These are phyloP conservation scores for Syzygium jambos DNA, from an alignment of 345 rosid genomes.

Conservation along the genomic window DNA sequence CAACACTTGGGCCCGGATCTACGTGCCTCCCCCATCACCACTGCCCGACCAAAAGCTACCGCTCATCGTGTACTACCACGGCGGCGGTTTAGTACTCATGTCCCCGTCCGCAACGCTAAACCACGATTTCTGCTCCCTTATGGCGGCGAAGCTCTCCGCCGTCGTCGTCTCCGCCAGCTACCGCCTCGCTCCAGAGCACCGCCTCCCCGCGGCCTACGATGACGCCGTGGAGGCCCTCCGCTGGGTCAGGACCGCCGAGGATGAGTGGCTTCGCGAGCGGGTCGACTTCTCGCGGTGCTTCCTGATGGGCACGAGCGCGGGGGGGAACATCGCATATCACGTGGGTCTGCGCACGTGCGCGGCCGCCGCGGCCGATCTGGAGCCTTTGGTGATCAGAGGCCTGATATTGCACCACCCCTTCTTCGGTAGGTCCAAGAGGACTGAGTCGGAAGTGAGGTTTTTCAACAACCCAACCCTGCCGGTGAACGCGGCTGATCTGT, in stretches of 20 bases:
- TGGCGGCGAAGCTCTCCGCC: conserved; percentile 14
- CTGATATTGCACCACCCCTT: conserved; percentile 23
- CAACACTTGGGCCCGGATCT: conserved; percentile 2
- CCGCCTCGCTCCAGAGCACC: conserved; percentile 21
- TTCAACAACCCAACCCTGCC: conserved; percentile 14
- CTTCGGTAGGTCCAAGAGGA: conserved; percentile 24
- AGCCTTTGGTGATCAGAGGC: conserved; percentile 15
- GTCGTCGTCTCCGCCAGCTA: conserved; percentile 16
- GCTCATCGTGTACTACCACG: conserved; percentile 22
- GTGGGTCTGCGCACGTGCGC: not conserved
- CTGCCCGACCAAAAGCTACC: conserved; percentile 18
- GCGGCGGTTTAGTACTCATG: conserved; percentile 16
- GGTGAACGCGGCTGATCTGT: conserved; percentile 7
- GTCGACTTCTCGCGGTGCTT: conserved; percentile 7
- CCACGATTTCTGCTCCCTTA: conserved; percentile 5
- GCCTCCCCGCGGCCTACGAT: conserved; percentile 15
- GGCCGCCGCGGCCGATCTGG: not conserved
- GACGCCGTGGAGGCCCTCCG: conserved; percentile 13
- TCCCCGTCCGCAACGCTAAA: not conserved
- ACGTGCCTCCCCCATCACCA: conserved; percentile 1
- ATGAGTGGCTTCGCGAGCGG: not conserved
- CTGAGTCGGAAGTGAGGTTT: conserved; percentile 9
- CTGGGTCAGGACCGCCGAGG: conserved; percentile 1
- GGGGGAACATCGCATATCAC: conserved; percentile 8
- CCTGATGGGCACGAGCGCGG: not conserved